Base-by-base conservation (phyloP, 208 protist species). In the Porcisia hertigi region DNA sequence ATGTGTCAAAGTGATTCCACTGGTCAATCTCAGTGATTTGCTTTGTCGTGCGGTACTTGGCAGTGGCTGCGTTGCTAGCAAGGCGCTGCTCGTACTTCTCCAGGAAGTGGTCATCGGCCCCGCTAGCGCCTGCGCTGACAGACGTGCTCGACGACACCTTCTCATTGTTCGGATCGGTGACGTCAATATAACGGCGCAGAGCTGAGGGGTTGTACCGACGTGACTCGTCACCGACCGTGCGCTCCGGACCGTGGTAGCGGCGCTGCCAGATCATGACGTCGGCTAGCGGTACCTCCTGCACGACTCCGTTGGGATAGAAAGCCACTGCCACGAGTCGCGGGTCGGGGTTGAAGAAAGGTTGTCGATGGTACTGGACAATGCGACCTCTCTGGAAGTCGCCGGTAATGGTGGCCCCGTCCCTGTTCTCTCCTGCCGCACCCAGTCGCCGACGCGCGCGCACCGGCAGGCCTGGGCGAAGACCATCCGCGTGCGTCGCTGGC, bases 311-410 rank as follows among this genome's bases (percentile, higher is more conserved):
- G 30, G 77, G 74, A 59, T 80, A 79, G 78, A 97, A 96, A 4
- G 73, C 76, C 52, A 97, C 84, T 11, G 90, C 89, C 30, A 96
- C 93, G 23, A 88, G 78, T 47, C 93, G 89, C 30, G 91, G 90
- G 23, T 95, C 88, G 1, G 93, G 93, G 80, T 97, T 97, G 76
- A 94, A 96, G 77, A 95, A 96, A 30, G 91, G 91, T 73, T 97
- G 91, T 16, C 81, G 60, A 25, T 76, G 52, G 73, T 97, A 97
- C 58, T 81, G 55, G 11, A 93, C 87, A 62, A 97, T 91, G 36
- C 81, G 57, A 23, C 82, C 93, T 43, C 91, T 88, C 78, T 97
- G 88, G 72, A 79, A 89, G 73, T 91, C 83, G n/a, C 90, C 86
- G 9, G 80, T 71, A 23, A 93, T 69, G 60, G 30, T 65, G 9